Base-by-base conservation (phyloP, 805 yeast species). In the Metschnikowia picachoensis region DNA sequence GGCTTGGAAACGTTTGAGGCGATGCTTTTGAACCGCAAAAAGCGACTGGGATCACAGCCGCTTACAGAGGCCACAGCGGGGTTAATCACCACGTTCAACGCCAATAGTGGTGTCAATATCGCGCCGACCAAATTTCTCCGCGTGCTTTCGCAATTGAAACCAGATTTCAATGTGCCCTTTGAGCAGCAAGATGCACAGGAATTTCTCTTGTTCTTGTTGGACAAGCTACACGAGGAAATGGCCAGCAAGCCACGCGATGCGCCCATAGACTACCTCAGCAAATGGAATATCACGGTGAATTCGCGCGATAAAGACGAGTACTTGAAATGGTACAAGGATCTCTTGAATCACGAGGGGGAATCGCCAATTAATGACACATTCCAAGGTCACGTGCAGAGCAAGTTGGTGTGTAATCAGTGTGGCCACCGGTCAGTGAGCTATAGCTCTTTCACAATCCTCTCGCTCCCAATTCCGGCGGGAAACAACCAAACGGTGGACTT, bases 131-230 rank as follows among this genome's bases (percentile, higher is more conserved):
- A 79, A 36, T 85, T 86, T 56, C 68, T 85, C 35, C 73, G 81
- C 38, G 62, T 70, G 1, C 67, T 83, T 41, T 64, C 78, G 17
- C 49, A 65, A 7, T 58, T 84, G 17, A 79, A 84, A 52, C 90
- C 90, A 0, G 87, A 83, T 55, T 73, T 85, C 44, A 68, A 71
- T 51, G 83, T 86, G 11, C 92, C 92, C 0, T 64, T 75, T 53
- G 88, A 84, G 56, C 95, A 87, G 57, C 94, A 87, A 58, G 95
- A 87, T 61, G 83, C 91, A 1, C 89, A 86, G 44, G 94, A 87
- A 55, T 85, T 85, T 57, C 63, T 87, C 37, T 72, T 85, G 60
- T 79, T 85, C 49, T 52, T 85, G 10, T 65, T 86, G 51, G 91
- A 83, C 57, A 73, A 80, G 50, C 60, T 87, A 11, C 92, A 87